These are phyloP conservation scores for Trichoderma gracile DNA, from an alignment of 2,329 filamentous ascomycete species.

Conservation along the genomic window DNA sequence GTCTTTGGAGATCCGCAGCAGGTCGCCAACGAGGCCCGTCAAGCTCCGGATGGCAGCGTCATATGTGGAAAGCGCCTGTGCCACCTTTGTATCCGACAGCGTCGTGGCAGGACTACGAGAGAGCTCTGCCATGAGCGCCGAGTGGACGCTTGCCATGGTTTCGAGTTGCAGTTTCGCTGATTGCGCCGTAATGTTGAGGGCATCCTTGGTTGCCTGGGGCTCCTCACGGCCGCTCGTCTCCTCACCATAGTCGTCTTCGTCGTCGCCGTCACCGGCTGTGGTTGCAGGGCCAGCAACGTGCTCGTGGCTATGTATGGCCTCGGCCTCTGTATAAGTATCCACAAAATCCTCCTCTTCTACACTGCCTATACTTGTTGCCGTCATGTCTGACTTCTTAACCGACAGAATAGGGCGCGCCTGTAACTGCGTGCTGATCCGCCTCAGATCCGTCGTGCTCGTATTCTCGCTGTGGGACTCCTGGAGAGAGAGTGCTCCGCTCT, in stretches of 20 bases:
- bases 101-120: conserved; percentile 67
- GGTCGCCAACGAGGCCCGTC: conserved; percentile 78
- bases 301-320: conserved; percentile 40
- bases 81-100: conserved; percentile 74
- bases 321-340: conserved; percentile 50
- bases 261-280: conserved; percentile 47
- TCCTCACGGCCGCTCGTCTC: conserved; percentile 76
- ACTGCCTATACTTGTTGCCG: conserved; percentile 50
- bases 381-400: conserved; percentile 38
- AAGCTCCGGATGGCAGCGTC: conserved; percentile 87
- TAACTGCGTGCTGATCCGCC: conserved; percentile 42
- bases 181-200: conserved; percentile 95
- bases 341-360: conserved; percentile 55
- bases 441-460: conserved; percentile 52
- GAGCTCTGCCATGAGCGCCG: conserved; percentile 71
- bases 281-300: conserved; percentile 35
- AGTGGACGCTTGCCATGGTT: conserved; percentile 80
- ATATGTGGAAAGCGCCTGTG: conserved; percentile 80
- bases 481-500: conserved; percentile 53
- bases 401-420: conserved; percentile 6
- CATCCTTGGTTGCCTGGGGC: conserved; percentile 78
- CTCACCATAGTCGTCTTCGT: conserved; percentile 72
- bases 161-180: conserved; percentile 92
- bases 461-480: conserved; percentile 53
- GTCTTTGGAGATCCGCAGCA: conserved; percentile 89